A percentile compares a stretch with the other conserved stretches of the same genome.
Conservation (phyloP, 192 early-diverging fungal genomes). For the Pecoramyces ruminantium region DNA sequence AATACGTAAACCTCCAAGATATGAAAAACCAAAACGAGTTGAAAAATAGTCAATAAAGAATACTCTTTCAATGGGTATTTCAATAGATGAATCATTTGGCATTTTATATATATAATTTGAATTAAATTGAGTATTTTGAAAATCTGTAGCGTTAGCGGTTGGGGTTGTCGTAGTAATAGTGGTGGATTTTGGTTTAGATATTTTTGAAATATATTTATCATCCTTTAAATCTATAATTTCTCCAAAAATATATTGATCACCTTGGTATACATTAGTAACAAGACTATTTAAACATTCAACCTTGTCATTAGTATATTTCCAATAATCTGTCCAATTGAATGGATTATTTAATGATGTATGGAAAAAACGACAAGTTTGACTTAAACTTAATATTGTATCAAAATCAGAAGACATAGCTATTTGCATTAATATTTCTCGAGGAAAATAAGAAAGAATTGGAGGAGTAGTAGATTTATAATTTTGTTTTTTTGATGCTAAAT, state of each 20-base stretch:
- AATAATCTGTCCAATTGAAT: not conserved
- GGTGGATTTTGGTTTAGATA: too few relatives aligned
- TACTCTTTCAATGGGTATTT: not conserved
- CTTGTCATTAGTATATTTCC: not conserved
- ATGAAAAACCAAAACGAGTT: not conserved
- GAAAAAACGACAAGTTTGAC: not conserved
- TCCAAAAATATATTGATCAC: not conserved
- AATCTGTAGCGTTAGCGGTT: too few relatives aligned
- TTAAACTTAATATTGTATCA: not conserved
- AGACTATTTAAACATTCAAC: not conserved
- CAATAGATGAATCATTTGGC: not conserved
- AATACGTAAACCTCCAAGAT: not conserved
- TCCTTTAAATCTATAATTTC: not conserved
- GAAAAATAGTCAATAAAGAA: not conserved
- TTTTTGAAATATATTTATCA: not conserved
- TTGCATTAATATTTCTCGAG: not conserved
- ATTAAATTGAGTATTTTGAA: too few relatives aligned
- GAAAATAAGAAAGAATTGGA: not conserved
- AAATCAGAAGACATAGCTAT: not conserved
- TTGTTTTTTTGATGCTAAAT: too few relatives aligned
- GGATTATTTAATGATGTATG: not conserved
- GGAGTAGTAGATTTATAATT: not conserved
- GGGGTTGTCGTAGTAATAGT: too few relatives aligned
- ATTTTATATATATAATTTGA: not conserved
- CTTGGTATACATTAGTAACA: not conserved